Percentiles rank a stretch among this genome's conserved stretches.
Evolutionary conservation across 139 green algal species (phyloP).

Genomic region (Axilococcus clingmanii): DNA sequence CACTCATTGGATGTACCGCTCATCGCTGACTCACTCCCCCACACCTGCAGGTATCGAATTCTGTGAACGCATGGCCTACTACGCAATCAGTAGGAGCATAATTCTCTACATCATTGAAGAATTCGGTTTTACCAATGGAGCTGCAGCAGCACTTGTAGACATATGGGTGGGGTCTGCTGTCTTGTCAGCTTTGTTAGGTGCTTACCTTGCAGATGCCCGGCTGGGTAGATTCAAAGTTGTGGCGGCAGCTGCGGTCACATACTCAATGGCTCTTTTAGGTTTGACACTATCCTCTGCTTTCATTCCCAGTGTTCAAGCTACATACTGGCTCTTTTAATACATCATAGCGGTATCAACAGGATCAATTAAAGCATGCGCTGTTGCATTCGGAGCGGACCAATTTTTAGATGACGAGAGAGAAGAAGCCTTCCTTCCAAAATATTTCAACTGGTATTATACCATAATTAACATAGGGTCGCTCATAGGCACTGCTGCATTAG

Average conservation of each 20-base stretch:
- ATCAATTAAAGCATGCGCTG: constrained; percentile 96
- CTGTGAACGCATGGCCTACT: constrained; percentile 79
- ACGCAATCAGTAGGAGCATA: constrained; percentile 69
- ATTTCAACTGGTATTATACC: constrained; percentile 96
- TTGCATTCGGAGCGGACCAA: constrained; percentile 87
- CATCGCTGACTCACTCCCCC: not conserved
- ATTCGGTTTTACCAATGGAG: constrained; percentile 45
- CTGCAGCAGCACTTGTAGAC: constrained; percentile 33
- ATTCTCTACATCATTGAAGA: constrained; percentile 70
- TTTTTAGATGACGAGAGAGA: constrained; percentile 59
- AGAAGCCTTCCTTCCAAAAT: constrained; percentile 60
- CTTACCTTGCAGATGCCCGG: constrained; percentile 72
- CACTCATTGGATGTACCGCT: not conserved
- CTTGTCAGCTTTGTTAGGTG: constrained; percentile 84
- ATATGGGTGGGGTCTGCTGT: constrained; percentile 85
- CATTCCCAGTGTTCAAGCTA: not conserved
- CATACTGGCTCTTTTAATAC: constrained; percentile 40
- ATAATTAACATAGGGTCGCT: constrained; percentile 85
- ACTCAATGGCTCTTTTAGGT: constrained; percentile 1
- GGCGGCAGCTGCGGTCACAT: constrained; percentile 59
- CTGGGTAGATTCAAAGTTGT: constrained; percentile 90
- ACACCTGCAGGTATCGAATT: constrained; percentile 38
- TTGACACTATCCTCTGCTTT: constrained; percentile 7
- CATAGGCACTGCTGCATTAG: constrained; percentile 40
- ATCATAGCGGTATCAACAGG: constrained; percentile 86